phyloP scores from a whole-genome alignment of 371 early-diverging fungal species.

The Parasitella parasitica region DNA sequence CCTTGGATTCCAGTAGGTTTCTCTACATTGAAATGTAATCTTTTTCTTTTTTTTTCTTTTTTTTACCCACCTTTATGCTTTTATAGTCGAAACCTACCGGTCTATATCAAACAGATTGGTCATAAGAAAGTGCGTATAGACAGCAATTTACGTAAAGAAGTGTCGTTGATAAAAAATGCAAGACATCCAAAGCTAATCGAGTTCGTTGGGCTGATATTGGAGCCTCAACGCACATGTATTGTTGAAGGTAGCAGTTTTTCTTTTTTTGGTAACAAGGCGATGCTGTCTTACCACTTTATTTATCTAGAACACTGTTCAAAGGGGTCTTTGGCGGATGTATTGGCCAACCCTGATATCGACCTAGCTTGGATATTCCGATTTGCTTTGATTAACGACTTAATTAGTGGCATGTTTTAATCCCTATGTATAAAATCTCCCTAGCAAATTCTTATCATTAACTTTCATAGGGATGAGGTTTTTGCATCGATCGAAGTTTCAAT shows the following conservation, averaged over 20 bases:
- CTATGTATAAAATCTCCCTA: not conserved
- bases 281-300: not conserved
- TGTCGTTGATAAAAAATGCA: slow-evolving; percentile 36
- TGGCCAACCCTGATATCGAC: slow-evolving; percentile 47
- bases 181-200: slow-evolving; percentile 43
- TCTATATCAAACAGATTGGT: slow-evolving; percentile 33
- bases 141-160: slow-evolving; percentile 31
- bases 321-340: slow-evolving; percentile 41
- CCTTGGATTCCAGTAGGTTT: slow-evolving; percentile 20
- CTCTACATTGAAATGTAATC: too few relatives aligned
- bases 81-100: slow-evolving; percentile 49
- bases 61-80: not conserved
- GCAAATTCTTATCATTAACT: not conserved
- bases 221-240: slow-evolving; percentile 32
- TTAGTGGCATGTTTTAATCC: slow-evolving; percentile 22
- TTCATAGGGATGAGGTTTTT: slow-evolving; percentile 47
- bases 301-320: slow-evolving; percentile 44
- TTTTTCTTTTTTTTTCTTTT: not conserved
- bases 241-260: slow-evolving; percentile 29
- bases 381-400: slow-evolving; percentile 50
- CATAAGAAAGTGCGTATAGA: slow-evolving; percentile 35
- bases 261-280: not conserved
- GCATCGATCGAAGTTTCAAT: slow-evolving; percentile 47
- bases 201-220: slow-evolving; percentile 35
- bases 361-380: slow-evolving; percentile 55